These are phyloP conservation scores for Penicillium hordei DNA, from an alignment of 2,329 filamentous ascomycete species.

Conservation along the genomic window DNA sequence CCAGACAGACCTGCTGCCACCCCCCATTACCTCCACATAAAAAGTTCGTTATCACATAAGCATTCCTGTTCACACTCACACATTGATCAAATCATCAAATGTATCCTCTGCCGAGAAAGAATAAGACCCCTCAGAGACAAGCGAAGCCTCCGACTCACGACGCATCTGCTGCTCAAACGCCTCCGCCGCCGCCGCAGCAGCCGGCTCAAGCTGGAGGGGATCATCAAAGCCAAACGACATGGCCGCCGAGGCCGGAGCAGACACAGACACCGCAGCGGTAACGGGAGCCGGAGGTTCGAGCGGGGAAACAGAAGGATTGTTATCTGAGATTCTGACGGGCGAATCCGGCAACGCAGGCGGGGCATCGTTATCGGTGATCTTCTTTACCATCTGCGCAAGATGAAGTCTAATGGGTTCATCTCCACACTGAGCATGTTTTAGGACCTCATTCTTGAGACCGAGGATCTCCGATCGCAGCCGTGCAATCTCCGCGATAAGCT, in stretches of 20 bases:
- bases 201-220: constrained; percentile 29
- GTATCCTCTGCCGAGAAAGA: constrained; percentile 32
- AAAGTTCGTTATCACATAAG: background rate
- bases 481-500: constrained; percentile 35
- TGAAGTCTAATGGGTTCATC: constrained; percentile 41
- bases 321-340: constrained; percentile 12
- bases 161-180: constrained; percentile 33
- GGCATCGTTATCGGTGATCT: constrained; percentile 32
- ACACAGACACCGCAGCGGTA: background rate
- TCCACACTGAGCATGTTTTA: constrained; percentile 42
- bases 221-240: constrained; percentile 39
- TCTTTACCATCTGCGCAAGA: constrained; percentile 40
- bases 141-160: constrained; percentile 30
- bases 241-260: background rate
- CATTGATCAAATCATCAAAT: constrained; percentile 38
- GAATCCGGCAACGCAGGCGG: background rate
- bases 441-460: constrained; percentile 41
- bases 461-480: constrained; percentile 40
- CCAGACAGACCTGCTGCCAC: constrained; percentile 9
- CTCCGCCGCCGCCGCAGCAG: constrained; percentile 15
- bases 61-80: constrained; percentile 15
- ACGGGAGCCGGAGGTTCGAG: constrained; percentile 1
- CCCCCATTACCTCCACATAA: constrained; percentile 4
- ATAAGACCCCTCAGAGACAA: constrained; percentile 32
- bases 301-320: constrained; percentile 17